A percentile compares a stretch with the other conserved stretches of the same genome.
phyloP scores from a whole-genome alignment of 306 rosid species.

The Medicago lupulina region DNA sequence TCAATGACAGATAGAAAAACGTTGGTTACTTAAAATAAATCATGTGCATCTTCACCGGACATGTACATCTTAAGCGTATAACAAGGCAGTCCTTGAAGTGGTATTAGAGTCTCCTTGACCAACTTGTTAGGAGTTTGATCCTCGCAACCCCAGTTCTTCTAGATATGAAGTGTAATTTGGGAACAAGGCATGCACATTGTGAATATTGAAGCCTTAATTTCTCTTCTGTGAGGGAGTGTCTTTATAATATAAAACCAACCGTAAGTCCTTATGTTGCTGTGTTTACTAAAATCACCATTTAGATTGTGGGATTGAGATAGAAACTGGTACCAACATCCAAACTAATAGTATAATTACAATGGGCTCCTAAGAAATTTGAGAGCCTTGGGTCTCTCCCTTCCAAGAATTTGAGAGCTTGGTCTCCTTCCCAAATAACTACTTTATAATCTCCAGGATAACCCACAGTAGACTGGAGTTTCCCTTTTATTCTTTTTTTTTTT shows the following conservation, averaged over 20 bases:
- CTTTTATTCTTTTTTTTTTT: too few relatives aligned
- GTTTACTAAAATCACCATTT: not conserved
- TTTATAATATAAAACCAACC: not conserved
- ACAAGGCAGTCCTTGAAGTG: not conserved
- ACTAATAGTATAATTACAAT: too few relatives aligned
- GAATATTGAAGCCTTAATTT: not conserved
- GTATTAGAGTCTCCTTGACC: not conserved
- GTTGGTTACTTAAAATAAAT: not conserved
- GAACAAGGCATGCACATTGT: not conserved
- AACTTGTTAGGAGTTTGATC: constrained; percentile 1
- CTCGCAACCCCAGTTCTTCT: not conserved
- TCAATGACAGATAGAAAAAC: not conserved
- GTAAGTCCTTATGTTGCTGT: not conserved
- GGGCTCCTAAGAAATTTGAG: too few relatives aligned
- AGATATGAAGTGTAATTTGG: not conserved
- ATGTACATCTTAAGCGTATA: not conserved
- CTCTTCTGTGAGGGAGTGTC: constrained; percentile 1
- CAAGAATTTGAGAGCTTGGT: too few relatives aligned
- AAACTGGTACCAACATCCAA: too few relatives aligned
- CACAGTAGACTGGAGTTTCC: too few relatives aligned
- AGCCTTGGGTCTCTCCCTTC: too few relatives aligned
- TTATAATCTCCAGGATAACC: too few relatives aligned
- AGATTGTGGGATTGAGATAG: not conserved
- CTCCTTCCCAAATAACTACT: too few relatives aligned
- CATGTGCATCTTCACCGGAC: not conserved